Conservation (phyloP, 768 basidiomycete genomes). For the Cyclocybe cylindracea region DNA sequence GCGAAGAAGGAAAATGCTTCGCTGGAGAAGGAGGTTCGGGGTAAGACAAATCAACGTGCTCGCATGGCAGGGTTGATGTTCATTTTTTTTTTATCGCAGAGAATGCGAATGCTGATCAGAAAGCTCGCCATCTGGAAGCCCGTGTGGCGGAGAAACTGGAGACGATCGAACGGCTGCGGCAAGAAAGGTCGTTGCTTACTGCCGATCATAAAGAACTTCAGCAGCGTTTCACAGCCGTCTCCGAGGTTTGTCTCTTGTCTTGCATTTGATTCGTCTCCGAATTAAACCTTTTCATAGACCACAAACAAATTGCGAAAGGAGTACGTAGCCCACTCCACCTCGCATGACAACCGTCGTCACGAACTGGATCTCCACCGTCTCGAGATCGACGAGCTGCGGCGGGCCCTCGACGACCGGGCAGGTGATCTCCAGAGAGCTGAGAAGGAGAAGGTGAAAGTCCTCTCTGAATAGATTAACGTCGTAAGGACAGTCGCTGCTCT, state of each 20-base stretch:
- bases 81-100: conserved; percentile 39
- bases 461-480: conserved; percentile 65
- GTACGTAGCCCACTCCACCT: conserved; percentile 57
- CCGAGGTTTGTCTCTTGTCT: conserved; percentile 51
- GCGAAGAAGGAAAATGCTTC: conserved; percentile 75
- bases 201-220: conserved; percentile 76
- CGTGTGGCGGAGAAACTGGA: conserved; percentile 70
- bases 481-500: conserved; percentile 64
- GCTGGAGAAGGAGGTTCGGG: conserved; percentile 72
- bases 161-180: conserved; percentile 72
- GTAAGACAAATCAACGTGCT: conserved; percentile 34
- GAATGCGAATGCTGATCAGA: conserved; percentile 72
- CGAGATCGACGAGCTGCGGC: conserved; percentile 79
- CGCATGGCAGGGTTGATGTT: not conserved
- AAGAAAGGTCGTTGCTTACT: conserved; percentile 71
- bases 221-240: conserved; percentile 60
- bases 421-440: conserved; percentile 64
- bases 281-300: conserved; percentile 40
- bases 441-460: conserved; percentile 63
- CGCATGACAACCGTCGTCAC: conserved; percentile 72
- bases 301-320: conserved; percentile 53
- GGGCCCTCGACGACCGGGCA: conserved; percentile 60
- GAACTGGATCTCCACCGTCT: conserved; percentile 70
- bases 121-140: conserved; percentile 64
- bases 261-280: not conserved